Conservation (phyloP, 2,329 filamentous ascomycete genomes). For the Gaeumannomyces sp. region DNA sequence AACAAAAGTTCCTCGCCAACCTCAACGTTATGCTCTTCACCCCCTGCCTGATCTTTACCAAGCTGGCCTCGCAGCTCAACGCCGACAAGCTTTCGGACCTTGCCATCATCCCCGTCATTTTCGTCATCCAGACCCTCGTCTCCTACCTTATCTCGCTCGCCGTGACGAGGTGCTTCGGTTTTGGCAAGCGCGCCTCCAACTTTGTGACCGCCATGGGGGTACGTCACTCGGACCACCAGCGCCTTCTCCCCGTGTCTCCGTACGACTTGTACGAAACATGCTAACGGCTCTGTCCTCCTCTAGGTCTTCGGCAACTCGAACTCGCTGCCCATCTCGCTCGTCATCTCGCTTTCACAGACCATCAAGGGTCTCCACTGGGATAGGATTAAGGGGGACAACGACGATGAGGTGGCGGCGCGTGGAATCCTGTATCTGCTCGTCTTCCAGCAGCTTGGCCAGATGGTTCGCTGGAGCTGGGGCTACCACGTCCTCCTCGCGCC, state of each 20-base stretch:
- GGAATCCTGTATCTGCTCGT: conserved; percentile 94
- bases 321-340: conserved; percentile 91
- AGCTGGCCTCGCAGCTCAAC: conserved; percentile 89
- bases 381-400: conserved; percentile 83
- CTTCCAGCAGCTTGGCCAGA: conserved; percentile 93
- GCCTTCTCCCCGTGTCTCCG: not conserved
- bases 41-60: conserved; percentile 95
- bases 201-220: conserved; percentile 93
- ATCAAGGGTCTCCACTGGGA: conserved; percentile 91
- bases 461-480: conserved; percentile 97
- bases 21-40: conserved; percentile 96
- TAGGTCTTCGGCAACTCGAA: conserved; percentile 96
- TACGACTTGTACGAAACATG: not conserved
- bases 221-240: conserved; percentile 10
- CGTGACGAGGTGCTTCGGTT: conserved; percentile 70
- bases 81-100: conserved; percentile 85
- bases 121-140: conserved; percentile 77
- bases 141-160: conserved; percentile 71
- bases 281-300: conserved; percentile 11
- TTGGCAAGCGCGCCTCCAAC: conserved; percentile 80
- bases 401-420: conserved; percentile 87
- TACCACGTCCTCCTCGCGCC: conserved; percentile 92
- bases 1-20: conserved; percentile 95
- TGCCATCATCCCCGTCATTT: conserved; percentile 92
- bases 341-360: conserved; percentile 89